Percentiles rank a stretch among this genome's conserved stretches.
phyloP scores from a whole-genome alignment of 2,329 filamentous ascomycete genomes.

The Hymenoscyphus fructigenus region DNA sequence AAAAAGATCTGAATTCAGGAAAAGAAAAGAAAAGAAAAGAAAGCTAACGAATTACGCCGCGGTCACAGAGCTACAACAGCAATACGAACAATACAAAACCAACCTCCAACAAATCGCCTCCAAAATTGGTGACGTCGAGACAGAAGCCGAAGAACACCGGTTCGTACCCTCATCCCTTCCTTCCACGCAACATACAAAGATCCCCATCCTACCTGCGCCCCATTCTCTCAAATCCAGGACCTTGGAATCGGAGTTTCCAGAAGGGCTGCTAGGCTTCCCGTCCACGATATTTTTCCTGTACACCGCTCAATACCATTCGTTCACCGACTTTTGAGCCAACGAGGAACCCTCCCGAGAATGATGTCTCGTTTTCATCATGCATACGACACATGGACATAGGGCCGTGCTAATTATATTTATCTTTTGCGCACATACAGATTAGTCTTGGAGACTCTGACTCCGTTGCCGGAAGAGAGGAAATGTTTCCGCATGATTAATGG shows the following conservation, averaged over 20 bases:
- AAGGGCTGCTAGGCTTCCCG: neutral
- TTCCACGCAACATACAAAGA: neutral
- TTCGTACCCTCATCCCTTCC: constrained; percentile 47
- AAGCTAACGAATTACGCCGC: neutral
- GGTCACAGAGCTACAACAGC: constrained; percentile 72
- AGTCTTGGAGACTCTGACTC: constrained; percentile 86
- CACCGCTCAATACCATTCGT: constrained; percentile 7
- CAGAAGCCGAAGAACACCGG: constrained; percentile 98
- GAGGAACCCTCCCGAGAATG: neutral
- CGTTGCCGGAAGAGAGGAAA: constrained; percentile 81
- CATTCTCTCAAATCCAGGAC: constrained; percentile 13
- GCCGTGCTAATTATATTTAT: constrained; percentile 31
- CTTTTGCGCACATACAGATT: constrained; percentile 52
- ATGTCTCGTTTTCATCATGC: too few relatives aligned
- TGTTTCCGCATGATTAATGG: constrained; percentile 99
- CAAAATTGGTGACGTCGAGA: constrained; percentile 96
- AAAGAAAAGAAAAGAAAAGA: neutral
- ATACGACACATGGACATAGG: constrained; percentile 38
- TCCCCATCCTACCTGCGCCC: neutral
- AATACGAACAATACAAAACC: constrained; percentile 76
- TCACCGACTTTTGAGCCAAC: constrained; percentile 11
- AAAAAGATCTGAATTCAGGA: neutral
- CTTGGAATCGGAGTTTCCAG: constrained; percentile 2
- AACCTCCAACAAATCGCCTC: constrained; percentile 87
- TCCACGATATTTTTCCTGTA: neutral